These are phyloP conservation scores for Gossypium australe DNA, from an alignment of 345 rosid genomes.

Conservation along the genomic window DNA sequence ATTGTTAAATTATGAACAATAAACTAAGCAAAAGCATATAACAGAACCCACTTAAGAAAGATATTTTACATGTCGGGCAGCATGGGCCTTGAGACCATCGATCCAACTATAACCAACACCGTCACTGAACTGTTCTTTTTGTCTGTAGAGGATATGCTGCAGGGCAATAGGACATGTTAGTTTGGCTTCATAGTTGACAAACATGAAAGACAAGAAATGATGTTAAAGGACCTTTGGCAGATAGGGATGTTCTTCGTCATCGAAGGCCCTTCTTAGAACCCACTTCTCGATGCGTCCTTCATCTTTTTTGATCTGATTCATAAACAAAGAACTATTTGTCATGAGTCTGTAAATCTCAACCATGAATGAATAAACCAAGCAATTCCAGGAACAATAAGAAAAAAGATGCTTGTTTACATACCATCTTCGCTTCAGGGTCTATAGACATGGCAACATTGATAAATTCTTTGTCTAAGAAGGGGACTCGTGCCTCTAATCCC, in stretches of 20 bases:
- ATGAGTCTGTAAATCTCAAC: background rate
- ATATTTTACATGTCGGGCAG: slow-evolving; percentile 49
- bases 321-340: background rate
- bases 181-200: background rate
- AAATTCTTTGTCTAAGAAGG: slow-evolving; percentile 87
- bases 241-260: slow-evolving; percentile 77
- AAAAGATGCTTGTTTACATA: slow-evolving; percentile 14
- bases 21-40: background rate
- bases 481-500: slow-evolving; percentile 94
- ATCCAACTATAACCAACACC: slow-evolving; percentile 99
- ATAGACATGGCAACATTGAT: slow-evolving; percentile 74
- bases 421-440: slow-evolving; percentile 88
- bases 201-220: background rate
- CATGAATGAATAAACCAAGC: too few species aligned
- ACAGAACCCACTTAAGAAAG: background rate
- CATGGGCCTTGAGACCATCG: slow-evolving; percentile 89
- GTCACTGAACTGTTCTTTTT: slow-evolving; percentile 95
- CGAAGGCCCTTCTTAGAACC: slow-evolving; percentile 81
- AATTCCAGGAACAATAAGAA: background rate
- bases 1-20: background rate
- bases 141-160: slow-evolving; percentile 90
- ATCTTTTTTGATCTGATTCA: slow-evolving; percentile 53
- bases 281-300: slow-evolving; percentile 80
- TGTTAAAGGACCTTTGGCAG: slow-evolving; percentile 58
- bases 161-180: slow-evolving; percentile 19